Evolutionary conservation across 257 asterid genomes (phyloP), one percentile per base, ranked within the genome.

Genomic region (Nicotiana benthamiana): DNA sequence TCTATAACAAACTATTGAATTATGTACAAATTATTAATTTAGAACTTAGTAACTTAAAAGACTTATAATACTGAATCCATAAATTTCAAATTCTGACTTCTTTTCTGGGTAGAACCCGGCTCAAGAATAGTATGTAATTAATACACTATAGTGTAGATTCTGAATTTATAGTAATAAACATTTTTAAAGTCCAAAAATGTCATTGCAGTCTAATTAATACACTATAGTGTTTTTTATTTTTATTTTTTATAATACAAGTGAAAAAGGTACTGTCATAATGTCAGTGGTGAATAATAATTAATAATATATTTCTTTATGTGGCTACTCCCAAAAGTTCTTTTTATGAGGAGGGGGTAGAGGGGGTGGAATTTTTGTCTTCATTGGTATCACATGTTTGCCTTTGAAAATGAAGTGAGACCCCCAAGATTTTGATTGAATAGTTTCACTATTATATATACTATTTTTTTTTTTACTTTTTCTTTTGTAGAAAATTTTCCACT

Each of bases 301-400:
- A 1, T 13, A 51, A 32, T 32, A 66, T 67, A 64, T 68, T 36
- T 40, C 17, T 68, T 0, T 11, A 11, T 9, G 56, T 68, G 76
- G 32, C 7, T 36, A 6, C 30, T 24, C 57, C 77, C 10, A 68
- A 68, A 40, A 12, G n/a, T 68, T 68, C 3, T 68, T 40, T 40
- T 20, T 40, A 17, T 40, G 17, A 40, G 34, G 16, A 0, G 28
- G 16, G 53, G 6, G 0, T 2, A 5, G 26, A 9, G 17, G 76
- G 4, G 3, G 34, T 20, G 22, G 77, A 70, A 20, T 5, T 70
- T 51, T 79, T 83, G 86, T 83, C 82, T 59, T 22, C 24, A 6
- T 77, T 83, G 74, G 72, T 82, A 8, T 84, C 86, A 84, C 86
- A 80, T 80, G 86, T 80, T 66, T 80, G 82, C 52, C 79, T 65